Percentiles rank a stretch among this genome's conserved stretches.
These are phyloP conservation scores for Podospora pseudopauciseta DNA, from an alignment of 495 filamentous ascomycete species.

Conservation along the genomic window DNA sequence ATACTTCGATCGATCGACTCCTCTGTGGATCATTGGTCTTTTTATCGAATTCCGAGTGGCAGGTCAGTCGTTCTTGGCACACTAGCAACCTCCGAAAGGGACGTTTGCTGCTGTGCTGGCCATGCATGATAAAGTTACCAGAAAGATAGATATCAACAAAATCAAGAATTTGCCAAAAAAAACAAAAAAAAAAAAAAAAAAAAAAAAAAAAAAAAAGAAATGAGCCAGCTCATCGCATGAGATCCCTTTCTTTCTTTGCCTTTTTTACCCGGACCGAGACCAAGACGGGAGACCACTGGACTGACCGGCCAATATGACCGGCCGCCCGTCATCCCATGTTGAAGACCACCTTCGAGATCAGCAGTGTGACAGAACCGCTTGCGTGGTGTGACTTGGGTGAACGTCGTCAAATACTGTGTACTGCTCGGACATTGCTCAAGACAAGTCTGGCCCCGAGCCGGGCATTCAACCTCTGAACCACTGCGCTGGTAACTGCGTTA, in stretches of 20 bases:
- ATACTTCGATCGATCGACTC: background rate
- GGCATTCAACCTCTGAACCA: background rate
- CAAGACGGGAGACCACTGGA: background rate
- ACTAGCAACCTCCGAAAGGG: background rate
- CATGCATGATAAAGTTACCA: background rate
- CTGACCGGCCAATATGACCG: background rate
- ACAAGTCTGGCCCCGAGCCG: background rate
- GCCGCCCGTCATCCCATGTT: background rate
- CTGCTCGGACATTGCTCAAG: background rate
- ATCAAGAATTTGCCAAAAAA: background rate
- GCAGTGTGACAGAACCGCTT: background rate
- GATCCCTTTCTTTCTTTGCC: background rate
- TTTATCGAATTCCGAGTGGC: background rate
- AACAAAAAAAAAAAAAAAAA: too few species aligned
- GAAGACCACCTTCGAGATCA: background rate
- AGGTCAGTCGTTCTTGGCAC: background rate
- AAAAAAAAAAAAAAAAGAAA: too few species aligned
- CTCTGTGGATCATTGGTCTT: background rate
- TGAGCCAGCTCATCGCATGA: background rate
- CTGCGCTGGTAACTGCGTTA: background rate
- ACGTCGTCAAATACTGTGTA: background rate
- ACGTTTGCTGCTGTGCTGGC: background rate
- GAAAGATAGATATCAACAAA: background rate
- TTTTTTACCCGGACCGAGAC: background rate
- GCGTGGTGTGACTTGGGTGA: background rate